A percentile compares a stretch with the other conserved stretches of the same genome.
phyloP scores from a whole-genome alignment of 371 early-diverging fungal species.

The Fennellomyces sp. region DNA sequence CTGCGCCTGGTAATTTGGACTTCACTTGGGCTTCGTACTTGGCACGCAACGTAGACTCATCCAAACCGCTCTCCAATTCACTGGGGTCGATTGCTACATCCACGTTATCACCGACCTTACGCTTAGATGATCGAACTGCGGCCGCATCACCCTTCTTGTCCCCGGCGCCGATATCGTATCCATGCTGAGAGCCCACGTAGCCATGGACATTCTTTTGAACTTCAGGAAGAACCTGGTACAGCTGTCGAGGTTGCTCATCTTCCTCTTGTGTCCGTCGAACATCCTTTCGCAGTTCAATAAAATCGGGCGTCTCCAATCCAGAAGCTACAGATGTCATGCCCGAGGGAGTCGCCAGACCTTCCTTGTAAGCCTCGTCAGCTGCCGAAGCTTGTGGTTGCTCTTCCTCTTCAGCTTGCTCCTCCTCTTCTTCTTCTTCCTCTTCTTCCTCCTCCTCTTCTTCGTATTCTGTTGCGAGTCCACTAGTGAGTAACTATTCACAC shows the following conservation, averaged over 20 bases:
- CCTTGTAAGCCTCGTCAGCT: constrained; percentile 46
- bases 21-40: constrained; percentile 73
- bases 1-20: constrained; percentile 44
- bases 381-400: constrained; percentile 30
- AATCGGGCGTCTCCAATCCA: constrained; percentile 93
- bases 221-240: constrained; percentile 91
- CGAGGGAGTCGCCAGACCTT: constrained; percentile 88
- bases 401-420: constrained; percentile 46
- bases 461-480: constrained; percentile 37
- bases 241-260: constrained; percentile 69
- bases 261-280: constrained; percentile 35
- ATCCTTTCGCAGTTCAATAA: constrained; percentile 90
- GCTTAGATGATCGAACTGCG: constrained; percentile 35
- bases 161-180: constrained; percentile 76
- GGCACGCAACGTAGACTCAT: constrained; percentile 71
- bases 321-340: constrained; percentile 79
- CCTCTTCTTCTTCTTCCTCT: constrained; percentile 55
- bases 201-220: constrained; percentile 75
- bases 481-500: too few species aligned
- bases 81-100: constrained; percentile 78
- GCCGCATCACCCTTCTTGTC: constrained; percentile 28
- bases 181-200: constrained; percentile 94
- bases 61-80: constrained; percentile 68
- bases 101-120: constrained; percentile 64
- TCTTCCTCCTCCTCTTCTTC: constrained; percentile 70